A percentile compares a stretch with the other conserved stretches of the same genome.
Evolutionary conservation across 257 asterid species (phyloP).

Genomic region (Eustoma russellianum): DNA sequence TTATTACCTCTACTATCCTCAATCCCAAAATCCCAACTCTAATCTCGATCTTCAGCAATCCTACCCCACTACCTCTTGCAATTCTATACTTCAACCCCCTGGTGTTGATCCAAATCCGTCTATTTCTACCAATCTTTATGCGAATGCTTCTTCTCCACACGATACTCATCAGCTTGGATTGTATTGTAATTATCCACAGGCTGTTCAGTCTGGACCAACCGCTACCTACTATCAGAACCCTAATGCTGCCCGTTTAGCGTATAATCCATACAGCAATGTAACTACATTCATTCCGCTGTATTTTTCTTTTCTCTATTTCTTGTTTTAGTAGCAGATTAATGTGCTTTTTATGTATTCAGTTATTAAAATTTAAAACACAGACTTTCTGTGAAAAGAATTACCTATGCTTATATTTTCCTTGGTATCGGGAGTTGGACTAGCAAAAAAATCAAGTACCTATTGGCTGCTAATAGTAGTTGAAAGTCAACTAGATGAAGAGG

Average conservation of each 20-base stretch:
- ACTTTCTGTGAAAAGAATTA: no score
- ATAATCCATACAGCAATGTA: not conserved
- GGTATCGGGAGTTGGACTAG: no score
- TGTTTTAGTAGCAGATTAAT: not conserved
- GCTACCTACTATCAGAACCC: no score
- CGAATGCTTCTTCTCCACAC: not conserved
- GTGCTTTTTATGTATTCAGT: no score
- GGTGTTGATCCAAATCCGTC: conserved; percentile 5
- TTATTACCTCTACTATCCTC: not conserved
- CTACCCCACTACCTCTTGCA: not conserved
- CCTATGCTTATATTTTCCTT: no score
- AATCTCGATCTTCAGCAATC: not conserved
- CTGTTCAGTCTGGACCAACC: conserved; percentile 3
- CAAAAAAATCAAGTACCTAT: no score
- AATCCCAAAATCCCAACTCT: conserved; percentile 19
- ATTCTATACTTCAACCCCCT: conserved; percentile 10
- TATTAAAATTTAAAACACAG: no score
- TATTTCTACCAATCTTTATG: not conserved
- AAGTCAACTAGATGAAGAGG: no score
- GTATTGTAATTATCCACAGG: conserved; percentile 3
- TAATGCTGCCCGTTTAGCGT: not conserved
- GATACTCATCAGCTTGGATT: not conserved
- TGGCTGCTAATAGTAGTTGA: no score
- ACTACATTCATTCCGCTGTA: no score
- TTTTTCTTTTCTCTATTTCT: not conserved